These are phyloP conservation scores for Verbena officinalis DNA, from an alignment of 257 asterid genomes.

Conservation along the genomic window DNA sequence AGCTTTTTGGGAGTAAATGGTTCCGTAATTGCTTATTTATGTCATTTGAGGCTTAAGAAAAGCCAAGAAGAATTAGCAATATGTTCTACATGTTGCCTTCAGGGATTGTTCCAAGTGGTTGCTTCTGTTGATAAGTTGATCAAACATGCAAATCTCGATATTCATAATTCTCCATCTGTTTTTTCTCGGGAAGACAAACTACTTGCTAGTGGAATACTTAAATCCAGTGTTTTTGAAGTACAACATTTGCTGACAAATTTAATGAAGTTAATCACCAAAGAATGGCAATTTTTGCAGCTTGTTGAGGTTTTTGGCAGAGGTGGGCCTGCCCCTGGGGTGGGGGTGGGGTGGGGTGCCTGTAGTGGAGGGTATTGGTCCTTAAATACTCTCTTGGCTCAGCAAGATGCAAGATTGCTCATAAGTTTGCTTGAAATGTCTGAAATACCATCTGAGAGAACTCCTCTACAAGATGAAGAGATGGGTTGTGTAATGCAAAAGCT, in stretches of 20 bases:
- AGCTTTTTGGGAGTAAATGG: constrained; percentile 42
- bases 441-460: constrained; percentile 27
- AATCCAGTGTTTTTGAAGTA: constrained; percentile 52
- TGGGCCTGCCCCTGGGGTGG: constrained; percentile 98
- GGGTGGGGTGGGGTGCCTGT: constrained; percentile 96
- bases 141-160: constrained; percentile 54
- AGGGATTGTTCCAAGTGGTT: constrained; percentile 66
- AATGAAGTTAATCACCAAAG: constrained; percentile 40
- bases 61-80: constrained; percentile 62
- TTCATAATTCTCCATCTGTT: constrained; percentile 38
- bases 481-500: constrained; percentile 45
- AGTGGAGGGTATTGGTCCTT: constrained; percentile 95
- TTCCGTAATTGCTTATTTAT: constrained; percentile 56
- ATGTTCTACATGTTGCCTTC: constrained; percentile 81
- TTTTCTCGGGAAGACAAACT: constrained; percentile 55
- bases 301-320: constrained; percentile 82
- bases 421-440: constrained; percentile 56
- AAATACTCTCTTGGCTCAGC: constrained; percentile 58
- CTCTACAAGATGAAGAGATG: constrained; percentile 38
- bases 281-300: constrained; percentile 46
- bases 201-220: constrained; percentile 70
- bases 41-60: constrained; percentile 51
- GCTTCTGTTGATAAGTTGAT: constrained; percentile 69
- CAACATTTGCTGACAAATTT: constrained; percentile 41
- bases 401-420: constrained; percentile 63